phyloP scores from a whole-genome alignment of 495 filamentous ascomycete species.

The Penicillium mononematosum region DNA sequence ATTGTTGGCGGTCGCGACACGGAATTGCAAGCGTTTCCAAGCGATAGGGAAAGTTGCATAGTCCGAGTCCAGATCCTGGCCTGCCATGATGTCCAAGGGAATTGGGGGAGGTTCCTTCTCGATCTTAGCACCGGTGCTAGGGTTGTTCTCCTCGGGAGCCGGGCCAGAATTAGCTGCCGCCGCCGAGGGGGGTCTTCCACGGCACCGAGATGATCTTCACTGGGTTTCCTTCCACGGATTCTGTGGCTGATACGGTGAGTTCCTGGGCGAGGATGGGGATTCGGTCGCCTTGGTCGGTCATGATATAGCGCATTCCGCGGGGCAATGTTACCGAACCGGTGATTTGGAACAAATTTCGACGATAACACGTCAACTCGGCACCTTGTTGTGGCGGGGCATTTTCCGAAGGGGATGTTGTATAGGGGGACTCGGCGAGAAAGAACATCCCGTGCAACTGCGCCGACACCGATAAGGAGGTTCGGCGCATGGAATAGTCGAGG shows the following conservation, averaged over 20 bases:
- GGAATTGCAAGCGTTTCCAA: slow-evolving; percentile 91
- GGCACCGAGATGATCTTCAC: slow-evolving; percentile 92
- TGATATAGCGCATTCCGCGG: slow-evolving; percentile 65
- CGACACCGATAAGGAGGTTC: slow-evolving; percentile 61
- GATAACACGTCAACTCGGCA: slow-evolving; percentile 87
- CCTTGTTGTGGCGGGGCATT: slow-evolving; percentile 58
- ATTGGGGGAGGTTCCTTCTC: slow-evolving; percentile 68
- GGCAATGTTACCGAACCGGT: slow-evolving; percentile 78
- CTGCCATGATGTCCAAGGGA: slow-evolving; percentile 69
- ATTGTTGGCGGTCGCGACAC: slow-evolving; percentile 85
- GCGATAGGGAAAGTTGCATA: slow-evolving; percentile 79
- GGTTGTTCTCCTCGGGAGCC: slow-evolving; percentile 44
- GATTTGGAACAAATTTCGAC: slow-evolving; percentile 86
- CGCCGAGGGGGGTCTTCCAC: slow-evolving; percentile 72
- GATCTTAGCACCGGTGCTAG: slow-evolving; percentile 54
- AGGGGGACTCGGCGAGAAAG: slow-evolving; percentile 83
- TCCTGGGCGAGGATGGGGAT: slow-evolving; percentile 72
- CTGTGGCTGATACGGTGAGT: slow-evolving; percentile 79
- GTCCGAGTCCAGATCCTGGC: slow-evolving; percentile 74
- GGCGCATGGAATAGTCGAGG: slow-evolving; percentile 64
- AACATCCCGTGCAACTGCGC: slow-evolving; percentile 95
- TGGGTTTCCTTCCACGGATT: slow-evolving; percentile 82
- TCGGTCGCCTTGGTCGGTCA: slow-evolving; percentile 76
- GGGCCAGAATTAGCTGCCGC: slow-evolving; percentile 60
- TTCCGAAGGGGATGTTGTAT: slow-evolving; percentile 62